Conservation (phyloP, 1,284 basidiomycete species). For the Apiotrichum sp. region DNA sequence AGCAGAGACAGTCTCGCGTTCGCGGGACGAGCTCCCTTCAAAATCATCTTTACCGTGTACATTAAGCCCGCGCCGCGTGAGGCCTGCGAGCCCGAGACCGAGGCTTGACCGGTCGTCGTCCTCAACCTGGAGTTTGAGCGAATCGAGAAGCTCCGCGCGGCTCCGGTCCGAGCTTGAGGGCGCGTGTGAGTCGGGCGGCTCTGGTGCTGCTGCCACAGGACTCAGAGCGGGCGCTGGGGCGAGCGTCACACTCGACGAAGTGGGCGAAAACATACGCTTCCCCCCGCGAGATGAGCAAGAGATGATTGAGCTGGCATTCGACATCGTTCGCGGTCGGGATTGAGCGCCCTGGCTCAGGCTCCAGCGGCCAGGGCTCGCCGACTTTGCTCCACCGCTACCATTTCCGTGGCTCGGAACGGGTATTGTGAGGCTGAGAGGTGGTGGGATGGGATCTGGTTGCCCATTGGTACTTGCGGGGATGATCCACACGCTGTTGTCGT, state of each 20-base stretch:
- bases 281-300: conserved; percentile 14
- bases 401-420: not conserved
- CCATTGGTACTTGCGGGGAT: not conserved
- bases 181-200: conserved; percentile 13
- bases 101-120: conserved; percentile 16
- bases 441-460: not conserved
- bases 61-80: conserved; percentile 26
- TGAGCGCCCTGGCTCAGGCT: conserved; percentile 13
- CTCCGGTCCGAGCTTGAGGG: not conserved
- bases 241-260: conserved; percentile 8
- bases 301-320: conserved; percentile 28
- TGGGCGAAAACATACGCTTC: conserved; percentile 31
- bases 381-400: not conserved
- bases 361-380: conserved; percentile 3
- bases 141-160: conserved; percentile 27
- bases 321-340: conserved; percentile 21
- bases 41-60: conserved; percentile 30
- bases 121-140: conserved; percentile 24
- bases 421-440: conserved; percentile 2
- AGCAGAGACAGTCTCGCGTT: not conserved
- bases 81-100: conserved; percentile 26
- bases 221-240: not conserved
- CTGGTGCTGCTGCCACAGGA: conserved; percentile 17
- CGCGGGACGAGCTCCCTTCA: not conserved
- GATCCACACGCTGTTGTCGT: conserved; percentile 40